Percentiles rank a stretch among this genome's conserved stretches.
phyloP scores from a whole-genome alignment of 805 yeast species.

The Limtongia smithiae region DNA sequence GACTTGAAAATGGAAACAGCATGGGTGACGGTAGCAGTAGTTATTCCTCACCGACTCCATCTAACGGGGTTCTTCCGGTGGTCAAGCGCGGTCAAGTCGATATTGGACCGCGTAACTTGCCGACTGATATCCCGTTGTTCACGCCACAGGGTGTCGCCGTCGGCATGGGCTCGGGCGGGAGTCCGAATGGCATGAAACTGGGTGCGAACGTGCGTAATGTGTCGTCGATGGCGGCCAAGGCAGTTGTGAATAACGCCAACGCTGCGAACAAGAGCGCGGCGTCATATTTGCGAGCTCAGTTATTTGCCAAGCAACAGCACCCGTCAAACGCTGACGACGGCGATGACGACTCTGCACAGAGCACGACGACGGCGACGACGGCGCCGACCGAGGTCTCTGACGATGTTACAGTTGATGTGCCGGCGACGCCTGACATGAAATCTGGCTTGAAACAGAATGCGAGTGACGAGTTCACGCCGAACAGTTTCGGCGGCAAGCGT shows the following conservation, averaged over 20 bases:
- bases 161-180: slow-evolving; percentile 39
- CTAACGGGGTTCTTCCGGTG: slow-evolving; percentile 4
- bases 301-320: slow-evolving; percentile 26
- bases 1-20: slow-evolving; percentile 18
- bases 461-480: slow-evolving; percentile 24
- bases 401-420: slow-evolving; percentile 10
- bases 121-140: slow-evolving; percentile 69
- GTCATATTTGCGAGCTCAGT: slow-evolving; percentile 49
- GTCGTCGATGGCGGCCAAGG: background rate
- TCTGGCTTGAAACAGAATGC: too few species aligned
- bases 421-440: slow-evolving; percentile 33
- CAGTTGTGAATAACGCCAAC: slow-evolving; percentile 45
- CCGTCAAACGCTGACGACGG: background rate
- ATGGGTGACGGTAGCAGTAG: background rate
- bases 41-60: background rate
- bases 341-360: background rate
- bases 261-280: slow-evolving; percentile 70
- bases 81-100: slow-evolving; percentile 56
- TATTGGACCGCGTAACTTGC: slow-evolving; percentile 67
- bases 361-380: slow-evolving; percentile 9
- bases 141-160: slow-evolving; percentile 72
- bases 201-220: background rate
- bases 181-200: background rate
- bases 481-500: slow-evolving; percentile 4
- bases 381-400: slow-evolving; percentile 14